Evolutionary conservation across 169 alveolate genomes (phyloP).

Genomic region (Cryptosporidium tyzzeri): DNA sequence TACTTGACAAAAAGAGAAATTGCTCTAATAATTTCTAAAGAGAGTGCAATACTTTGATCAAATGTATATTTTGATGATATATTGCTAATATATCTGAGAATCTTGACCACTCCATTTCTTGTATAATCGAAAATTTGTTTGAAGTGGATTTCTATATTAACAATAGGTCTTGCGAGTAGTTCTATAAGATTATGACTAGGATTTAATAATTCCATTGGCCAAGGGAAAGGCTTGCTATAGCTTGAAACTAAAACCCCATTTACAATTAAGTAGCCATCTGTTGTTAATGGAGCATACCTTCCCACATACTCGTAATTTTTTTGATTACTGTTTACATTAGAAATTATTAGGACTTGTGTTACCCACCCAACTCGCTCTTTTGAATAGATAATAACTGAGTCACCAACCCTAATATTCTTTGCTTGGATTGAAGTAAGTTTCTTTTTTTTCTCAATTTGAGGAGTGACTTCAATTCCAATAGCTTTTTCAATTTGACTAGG

Average conservation of each 20-base stretch:
- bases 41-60: constrained; percentile 37
- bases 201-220: constrained; percentile 44
- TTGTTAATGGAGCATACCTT: constrained; percentile 57
- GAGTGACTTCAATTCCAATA: neutral
- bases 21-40: constrained; percentile 56
- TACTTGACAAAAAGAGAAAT: constrained; percentile 41
- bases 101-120: neutral
- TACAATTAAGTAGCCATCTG: constrained; percentile 50
- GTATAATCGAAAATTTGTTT: neutral
- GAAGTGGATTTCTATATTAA: neutral
- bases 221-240: constrained; percentile 65
- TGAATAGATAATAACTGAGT: constrained; percentile 37
- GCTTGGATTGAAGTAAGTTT: constrained; percentile 27
- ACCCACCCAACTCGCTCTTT: constrained; percentile 43
- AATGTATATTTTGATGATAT: constrained; percentile 33
- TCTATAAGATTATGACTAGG: constrained; percentile 33
- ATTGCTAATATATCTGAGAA: neutral
- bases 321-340: no score
- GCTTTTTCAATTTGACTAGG: neutral
- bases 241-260: constrained; percentile 70
- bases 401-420: constrained; percentile 28
- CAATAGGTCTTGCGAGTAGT: constrained; percentile 27
- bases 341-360: constrained; percentile 15
- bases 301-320: constrained; percentile 18
- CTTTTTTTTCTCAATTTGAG: neutral